Evolutionary conservation across 164 flowering plant species (phyloP).

Genomic region (Paratinospora sagittata): DNA sequence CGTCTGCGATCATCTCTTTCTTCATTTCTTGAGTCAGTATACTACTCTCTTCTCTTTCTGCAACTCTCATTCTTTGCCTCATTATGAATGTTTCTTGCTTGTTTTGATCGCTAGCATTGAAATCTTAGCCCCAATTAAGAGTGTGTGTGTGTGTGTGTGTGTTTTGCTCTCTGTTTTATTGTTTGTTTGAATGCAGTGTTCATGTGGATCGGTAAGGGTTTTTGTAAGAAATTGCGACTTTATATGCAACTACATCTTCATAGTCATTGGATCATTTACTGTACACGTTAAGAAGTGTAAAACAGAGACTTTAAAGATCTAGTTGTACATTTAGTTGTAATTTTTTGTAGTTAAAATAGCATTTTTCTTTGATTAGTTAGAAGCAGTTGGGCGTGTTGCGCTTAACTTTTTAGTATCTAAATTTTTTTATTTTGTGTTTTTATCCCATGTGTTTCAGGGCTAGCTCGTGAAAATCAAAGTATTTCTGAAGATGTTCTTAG

Average conservation of each 20-base stretch:
- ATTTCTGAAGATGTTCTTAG: slow-evolving; percentile 54
- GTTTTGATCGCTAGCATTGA: background rate
- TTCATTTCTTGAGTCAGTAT: slow-evolving; percentile 45
- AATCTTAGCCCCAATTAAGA: background rate
- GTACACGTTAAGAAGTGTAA: no score
- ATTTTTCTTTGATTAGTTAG: no score
- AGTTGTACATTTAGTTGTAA: no score
- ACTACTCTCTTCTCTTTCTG: background rate
- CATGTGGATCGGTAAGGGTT: background rate
- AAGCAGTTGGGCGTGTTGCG: background rate
- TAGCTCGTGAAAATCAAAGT: slow-evolving; percentile 45
- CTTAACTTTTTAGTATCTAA: background rate
- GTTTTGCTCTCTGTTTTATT: background rate
- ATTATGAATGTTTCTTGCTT: background rate
- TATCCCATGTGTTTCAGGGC: slow-evolving; percentile 32
- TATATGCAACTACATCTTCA: no score
- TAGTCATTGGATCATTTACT: no score
- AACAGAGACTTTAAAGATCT: no score
- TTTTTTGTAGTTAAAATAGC: no score
- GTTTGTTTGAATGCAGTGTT: background rate
- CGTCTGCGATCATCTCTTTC: slow-evolving; percentile 49
- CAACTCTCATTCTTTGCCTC: background rate
- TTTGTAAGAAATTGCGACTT: no score
- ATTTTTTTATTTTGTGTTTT: background rate
- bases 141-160: background rate